Evolutionary conservation across 208 protist species (phyloP).

Genomic region (Pavlovales sp.): DNA sequence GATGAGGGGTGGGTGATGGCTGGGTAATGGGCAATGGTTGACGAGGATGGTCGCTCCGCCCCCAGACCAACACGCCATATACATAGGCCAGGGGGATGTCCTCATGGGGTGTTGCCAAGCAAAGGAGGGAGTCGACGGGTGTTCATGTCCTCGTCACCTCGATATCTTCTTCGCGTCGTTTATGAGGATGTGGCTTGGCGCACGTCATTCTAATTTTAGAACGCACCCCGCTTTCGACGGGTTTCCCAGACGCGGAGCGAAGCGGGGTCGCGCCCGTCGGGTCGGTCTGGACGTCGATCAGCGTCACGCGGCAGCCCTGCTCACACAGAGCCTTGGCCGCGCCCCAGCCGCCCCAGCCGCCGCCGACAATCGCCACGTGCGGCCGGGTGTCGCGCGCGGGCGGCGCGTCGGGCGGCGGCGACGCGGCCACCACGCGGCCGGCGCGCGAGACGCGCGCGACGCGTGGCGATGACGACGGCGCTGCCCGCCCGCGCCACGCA

Average conservation of each 20-base stretch:
- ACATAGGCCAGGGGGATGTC: too few relatives aligned
- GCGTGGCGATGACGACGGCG: too few relatives aligned
- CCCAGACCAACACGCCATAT: too few relatives aligned
- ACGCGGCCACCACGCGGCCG: too few relatives aligned
- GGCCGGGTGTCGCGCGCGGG: conserved; percentile 21
- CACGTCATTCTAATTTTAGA: background rate
- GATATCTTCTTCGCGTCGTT: background rate
- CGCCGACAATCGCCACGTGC: conserved; percentile 49
- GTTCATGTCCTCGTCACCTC: background rate
- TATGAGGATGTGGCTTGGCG: background rate
- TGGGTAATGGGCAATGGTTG: too few relatives aligned
- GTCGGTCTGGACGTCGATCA: conserved; percentile 45
- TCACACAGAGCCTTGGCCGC: conserved; percentile 52
- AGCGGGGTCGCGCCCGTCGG: conserved; percentile 42
- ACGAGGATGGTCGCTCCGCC: too few relatives aligned
- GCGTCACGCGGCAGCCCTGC: conserved; percentile 44
- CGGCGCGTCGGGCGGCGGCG: too few relatives aligned
- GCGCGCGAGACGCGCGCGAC: too few relatives aligned
- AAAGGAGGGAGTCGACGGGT: background rate
- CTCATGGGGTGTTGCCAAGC: background rate
- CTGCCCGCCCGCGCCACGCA: too few relatives aligned
- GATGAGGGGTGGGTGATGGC: too few relatives aligned
- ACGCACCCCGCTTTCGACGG: conserved; percentile 44
- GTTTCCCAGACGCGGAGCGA: conserved; percentile 45
- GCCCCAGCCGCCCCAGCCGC: conserved; percentile 54